Conservation (phyloP, 176 grass and related monocot species). For the Aegilops longissima region DNA sequence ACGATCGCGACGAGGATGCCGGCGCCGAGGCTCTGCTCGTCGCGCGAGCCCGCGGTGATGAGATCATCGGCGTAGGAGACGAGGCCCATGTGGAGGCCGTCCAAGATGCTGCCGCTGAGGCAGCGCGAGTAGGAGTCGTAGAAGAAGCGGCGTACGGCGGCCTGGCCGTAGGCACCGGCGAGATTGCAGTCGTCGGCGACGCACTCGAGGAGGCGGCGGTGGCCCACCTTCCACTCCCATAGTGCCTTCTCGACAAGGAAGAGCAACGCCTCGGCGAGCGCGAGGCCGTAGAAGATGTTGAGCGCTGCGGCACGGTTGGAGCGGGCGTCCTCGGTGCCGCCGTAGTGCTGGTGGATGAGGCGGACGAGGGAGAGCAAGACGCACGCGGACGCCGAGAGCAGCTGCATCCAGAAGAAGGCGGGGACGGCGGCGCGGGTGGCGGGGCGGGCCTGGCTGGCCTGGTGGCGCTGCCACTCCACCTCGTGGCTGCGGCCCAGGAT, state of each 20-base stretch:
- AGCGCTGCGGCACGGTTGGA: conserved; percentile 41
- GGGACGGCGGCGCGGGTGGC: conserved; percentile 38
- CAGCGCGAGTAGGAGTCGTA: conserved; percentile 65
- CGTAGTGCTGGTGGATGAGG: conserved; percentile 53
- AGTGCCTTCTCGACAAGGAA: conserved; percentile 63
- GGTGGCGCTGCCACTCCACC: conserved; percentile 77
- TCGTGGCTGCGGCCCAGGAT: conserved; percentile 69
- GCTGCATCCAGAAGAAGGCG: conserved; percentile 63
- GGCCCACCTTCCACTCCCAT: conserved; percentile 52
- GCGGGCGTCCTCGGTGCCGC: conserved; percentile 23
- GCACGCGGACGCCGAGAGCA: conserved; percentile 50
- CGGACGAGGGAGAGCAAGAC: conserved; percentile 49
- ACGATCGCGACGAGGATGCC: conserved; percentile 44
- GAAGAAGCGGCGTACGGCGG: conserved; percentile 52
- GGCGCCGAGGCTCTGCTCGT: conserved; percentile 51
- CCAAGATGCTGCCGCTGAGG: conserved; percentile 50
- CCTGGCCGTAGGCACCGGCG: conserved; percentile 14
- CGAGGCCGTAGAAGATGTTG: conserved; percentile 59
- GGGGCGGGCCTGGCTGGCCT: conserved; percentile 31
- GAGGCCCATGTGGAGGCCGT: conserved; percentile 53
- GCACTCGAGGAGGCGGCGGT: conserved; percentile 38
- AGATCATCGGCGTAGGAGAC: conserved; percentile 55
- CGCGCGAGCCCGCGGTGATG: conserved; percentile 39
- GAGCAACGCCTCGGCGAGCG: conserved; percentile 58
- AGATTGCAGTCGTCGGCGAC: conserved; percentile 54